Percentiles rank a stretch among this genome's conserved stretches.
Conservation (phyloP, 2,329 filamentous ascomycete genomes). For the Penicillium crustosum region DNA sequence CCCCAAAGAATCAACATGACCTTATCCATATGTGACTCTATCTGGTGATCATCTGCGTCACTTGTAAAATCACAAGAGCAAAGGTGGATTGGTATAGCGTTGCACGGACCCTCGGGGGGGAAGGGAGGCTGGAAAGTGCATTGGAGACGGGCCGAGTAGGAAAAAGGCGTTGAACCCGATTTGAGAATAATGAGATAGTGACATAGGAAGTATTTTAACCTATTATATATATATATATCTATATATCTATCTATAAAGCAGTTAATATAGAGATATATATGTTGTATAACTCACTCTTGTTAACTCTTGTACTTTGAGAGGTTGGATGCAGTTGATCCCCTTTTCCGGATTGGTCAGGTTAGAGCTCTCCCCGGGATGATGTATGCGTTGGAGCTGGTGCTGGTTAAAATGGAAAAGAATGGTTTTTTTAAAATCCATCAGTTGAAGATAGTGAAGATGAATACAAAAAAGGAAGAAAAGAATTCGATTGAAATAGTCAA, state of each 20-base stretch:
- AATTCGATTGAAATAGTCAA: neutral
- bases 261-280: neutral
- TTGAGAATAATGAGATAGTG: neutral
- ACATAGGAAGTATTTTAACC: neutral
- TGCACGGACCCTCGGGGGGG: slow-evolving; percentile 15
- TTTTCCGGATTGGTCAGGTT: slow-evolving; percentile 19
- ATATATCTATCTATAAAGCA: too few species aligned
- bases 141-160: neutral
- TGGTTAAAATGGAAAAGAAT: neutral
- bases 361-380: slow-evolving; percentile 15
- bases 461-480: neutral
- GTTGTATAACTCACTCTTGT: neutral
- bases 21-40: neutral
- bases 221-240: too few species aligned
- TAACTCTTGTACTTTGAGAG: neutral
- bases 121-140: neutral
- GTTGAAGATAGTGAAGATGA: neutral
- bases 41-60: slow-evolving; percentile 26
- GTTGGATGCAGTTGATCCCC: slow-evolving; percentile 4
- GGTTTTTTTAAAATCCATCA: neutral
- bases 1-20: neutral
- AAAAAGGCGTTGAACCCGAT: neutral
- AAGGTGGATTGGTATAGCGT: slow-evolving; percentile 13
- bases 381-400: slow-evolving; percentile 8
- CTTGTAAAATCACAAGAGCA: slow-evolving; percentile 16